Evolutionary conservation across 768 basidiomycete species (phyloP).

Genomic region (Suillus luteus): DNA sequence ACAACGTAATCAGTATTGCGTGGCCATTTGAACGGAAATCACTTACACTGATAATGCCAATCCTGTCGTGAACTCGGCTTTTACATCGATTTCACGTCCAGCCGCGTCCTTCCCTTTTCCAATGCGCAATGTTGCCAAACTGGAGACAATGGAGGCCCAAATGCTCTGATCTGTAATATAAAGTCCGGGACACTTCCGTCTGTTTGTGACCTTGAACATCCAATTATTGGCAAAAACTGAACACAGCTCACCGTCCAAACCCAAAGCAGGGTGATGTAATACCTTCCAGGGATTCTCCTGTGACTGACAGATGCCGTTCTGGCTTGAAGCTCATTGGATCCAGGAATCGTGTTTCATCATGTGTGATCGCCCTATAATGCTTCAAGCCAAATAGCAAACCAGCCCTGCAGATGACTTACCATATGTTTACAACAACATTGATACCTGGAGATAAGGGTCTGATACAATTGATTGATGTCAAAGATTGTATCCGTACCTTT

Average conservation of each 20-base stretch:
- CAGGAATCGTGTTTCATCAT: conserved; percentile 52
- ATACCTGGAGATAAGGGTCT: conserved; percentile 14
- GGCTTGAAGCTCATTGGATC: conserved; percentile 56
- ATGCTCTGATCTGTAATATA: conserved; percentile 35
- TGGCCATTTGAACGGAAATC: background rate
- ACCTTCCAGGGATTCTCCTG: conserved; percentile 12
- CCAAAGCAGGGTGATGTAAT: conserved; percentile 16
- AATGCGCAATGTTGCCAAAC: conserved; percentile 33
- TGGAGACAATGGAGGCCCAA: conserved; percentile 34
- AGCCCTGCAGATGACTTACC: conserved; percentile 17
- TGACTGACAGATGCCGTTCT: conserved; percentile 48
- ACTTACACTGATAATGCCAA: conserved; percentile 19
- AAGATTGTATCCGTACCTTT: conserved; percentile 23
- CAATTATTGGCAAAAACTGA: background rate
- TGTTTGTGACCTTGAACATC: conserved; percentile 14
- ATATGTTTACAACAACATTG: conserved; percentile 27
- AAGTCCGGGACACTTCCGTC: conserved; percentile 37
- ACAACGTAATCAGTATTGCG: background rate
- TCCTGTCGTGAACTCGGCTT: conserved; percentile 27
- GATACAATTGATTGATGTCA: background rate
- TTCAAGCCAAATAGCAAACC: conserved; percentile 2
- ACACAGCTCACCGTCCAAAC: conserved; percentile 28
- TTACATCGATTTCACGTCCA: conserved; percentile 34
- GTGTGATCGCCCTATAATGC: conserved; percentile 43
- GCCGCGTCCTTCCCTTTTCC: conserved; percentile 27